Conservation (phyloP, 2,329 filamentous ascomycete genomes). For the Aphanoascus verrucosus region DNA sequence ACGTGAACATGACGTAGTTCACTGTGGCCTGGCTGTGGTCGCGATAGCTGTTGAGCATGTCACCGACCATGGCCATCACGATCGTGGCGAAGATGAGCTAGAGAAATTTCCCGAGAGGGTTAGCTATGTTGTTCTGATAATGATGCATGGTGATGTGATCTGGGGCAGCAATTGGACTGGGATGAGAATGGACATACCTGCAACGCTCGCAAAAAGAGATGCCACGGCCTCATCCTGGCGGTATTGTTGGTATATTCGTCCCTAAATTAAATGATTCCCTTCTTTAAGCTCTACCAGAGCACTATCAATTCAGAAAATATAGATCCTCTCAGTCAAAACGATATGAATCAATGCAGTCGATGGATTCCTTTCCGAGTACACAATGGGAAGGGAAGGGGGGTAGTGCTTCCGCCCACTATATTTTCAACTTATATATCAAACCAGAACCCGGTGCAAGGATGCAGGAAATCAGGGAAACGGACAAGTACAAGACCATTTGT, state of each 20-base stretch:
- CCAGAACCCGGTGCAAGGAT: neutral
- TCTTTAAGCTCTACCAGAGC: too few relatives aligned
- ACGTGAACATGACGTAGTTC: constrained; percentile 43
- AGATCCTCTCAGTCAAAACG: too few relatives aligned
- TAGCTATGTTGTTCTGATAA: neutral
- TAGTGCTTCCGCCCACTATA: too few relatives aligned
- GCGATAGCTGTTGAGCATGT: constrained; percentile 48
- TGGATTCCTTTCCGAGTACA: too few relatives aligned
- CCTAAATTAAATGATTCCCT: too few relatives aligned
- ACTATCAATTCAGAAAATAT: too few relatives aligned
- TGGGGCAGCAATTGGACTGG: neutral
- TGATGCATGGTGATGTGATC: neutral
- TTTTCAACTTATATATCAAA: neutral
- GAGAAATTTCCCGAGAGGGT: neutral
- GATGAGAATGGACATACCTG: constrained; percentile 28
- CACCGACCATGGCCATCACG: constrained; percentile 51
- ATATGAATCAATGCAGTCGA: too few relatives aligned
- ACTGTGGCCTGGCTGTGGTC: constrained; percentile 44
- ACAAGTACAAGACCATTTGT: neutral
- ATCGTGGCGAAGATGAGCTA: constrained; percentile 52
- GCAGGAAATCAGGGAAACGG: constrained; percentile 1
- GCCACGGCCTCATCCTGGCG: constrained; percentile 29
- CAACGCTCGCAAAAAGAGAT: constrained; percentile 32
- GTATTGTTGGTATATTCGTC: neutral
- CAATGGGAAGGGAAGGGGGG: too few relatives aligned